Evolutionary conservation across 2,329 filamentous ascomycete genomes (phyloP), one percentile per base, ranked within the genome.

Genomic region (Domatiomyces catenatus): DNA sequence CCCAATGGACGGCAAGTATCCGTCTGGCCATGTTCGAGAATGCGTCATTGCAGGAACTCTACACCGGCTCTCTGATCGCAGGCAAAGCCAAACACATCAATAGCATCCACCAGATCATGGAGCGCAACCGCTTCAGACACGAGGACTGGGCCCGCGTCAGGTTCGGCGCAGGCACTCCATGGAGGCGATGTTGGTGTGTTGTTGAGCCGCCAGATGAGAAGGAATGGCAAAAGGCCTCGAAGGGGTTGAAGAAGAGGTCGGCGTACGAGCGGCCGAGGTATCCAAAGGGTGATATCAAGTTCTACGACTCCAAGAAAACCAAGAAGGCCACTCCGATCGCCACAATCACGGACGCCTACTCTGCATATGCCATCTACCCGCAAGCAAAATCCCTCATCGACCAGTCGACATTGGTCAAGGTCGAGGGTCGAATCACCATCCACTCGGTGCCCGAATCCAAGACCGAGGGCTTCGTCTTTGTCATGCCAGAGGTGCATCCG

Each of bases 171-270:
- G 92, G 92, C 46, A 94, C 92, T 8, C 89, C 90, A 0, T 98
- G 92, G 92, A 81, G 85, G 63, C 83, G 90, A 42, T 98, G 89
- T 67, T 98, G 90, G 89, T 95, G 89, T 66, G 89, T 96, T 49
- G 85, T 96, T 52, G 79, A 80, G 5, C 92, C 90, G 2, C 90
- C 92, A 0, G 86, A 94, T 61, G 89, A 96, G 69, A 98, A 96
- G 70, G 87, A 94, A 60, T 81, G 81, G 57, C 79, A 83, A 58
- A 94, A 87, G 64, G 71, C 83, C 49, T 84, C 90, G 63, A 96
- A 94, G 66, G 77, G 83, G 24, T 64, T 84, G 62, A 84, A 83
- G 65, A 94, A 93, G 69, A 81, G 81, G 56, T 89, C 84, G 5
- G 78, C 84, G 0, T 95, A 96, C 64, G 86, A 93, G 60, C 81